Conservation (phyloP, 2,329 filamentous ascomycete genomes). For the Paraphaeosphaeria minitans region DNA sequence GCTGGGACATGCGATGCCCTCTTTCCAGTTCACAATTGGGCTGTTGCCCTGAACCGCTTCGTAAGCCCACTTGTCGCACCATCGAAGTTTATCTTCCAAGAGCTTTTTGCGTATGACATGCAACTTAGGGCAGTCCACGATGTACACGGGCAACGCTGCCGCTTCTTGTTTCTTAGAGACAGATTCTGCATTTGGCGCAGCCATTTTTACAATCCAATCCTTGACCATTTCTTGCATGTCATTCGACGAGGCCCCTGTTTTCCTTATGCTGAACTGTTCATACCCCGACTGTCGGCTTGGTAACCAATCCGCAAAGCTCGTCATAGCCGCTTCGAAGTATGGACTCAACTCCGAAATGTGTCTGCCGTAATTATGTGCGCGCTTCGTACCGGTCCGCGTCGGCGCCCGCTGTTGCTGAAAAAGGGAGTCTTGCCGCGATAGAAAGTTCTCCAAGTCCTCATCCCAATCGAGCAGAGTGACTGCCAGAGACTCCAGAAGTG, state of each 20-base stretch:
- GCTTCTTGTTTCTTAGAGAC: constrained; percentile 21
- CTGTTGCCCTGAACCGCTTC: constrained; percentile 31
- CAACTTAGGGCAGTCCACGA: constrained; percentile 43
- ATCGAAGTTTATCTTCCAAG: constrained; percentile 39
- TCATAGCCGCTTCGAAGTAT: constrained; percentile 22
- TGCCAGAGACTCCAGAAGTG: constrained; percentile 28
- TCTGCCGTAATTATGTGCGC: constrained; percentile 22
- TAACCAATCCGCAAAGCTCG: constrained; percentile 25
- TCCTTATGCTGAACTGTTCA: constrained; percentile 18
- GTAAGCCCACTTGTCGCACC: constrained; percentile 37
- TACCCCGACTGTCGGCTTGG: constrained; percentile 17
- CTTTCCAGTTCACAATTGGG: constrained; percentile 34
- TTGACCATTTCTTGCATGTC: constrained; percentile 28
- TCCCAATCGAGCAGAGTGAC: constrained; percentile 31
- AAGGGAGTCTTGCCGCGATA: constrained; percentile 29
- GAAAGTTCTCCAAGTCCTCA: constrained; percentile 25
- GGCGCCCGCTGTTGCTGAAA: constrained; percentile 16
- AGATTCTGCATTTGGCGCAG: constrained; percentile 20
- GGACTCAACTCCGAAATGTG: constrained; percentile 19
- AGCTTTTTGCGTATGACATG: constrained; percentile 38
- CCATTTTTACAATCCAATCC: constrained; percentile 37
- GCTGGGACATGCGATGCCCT: constrained; percentile 39
- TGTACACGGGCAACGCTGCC: constrained; percentile 29
- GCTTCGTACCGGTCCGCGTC: constrained; percentile 14
- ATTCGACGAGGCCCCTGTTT: constrained; percentile 14